phyloP scores from a whole-genome alignment of 2,329 filamentous ascomycete genomes.

The Aspergillus latus region DNA sequence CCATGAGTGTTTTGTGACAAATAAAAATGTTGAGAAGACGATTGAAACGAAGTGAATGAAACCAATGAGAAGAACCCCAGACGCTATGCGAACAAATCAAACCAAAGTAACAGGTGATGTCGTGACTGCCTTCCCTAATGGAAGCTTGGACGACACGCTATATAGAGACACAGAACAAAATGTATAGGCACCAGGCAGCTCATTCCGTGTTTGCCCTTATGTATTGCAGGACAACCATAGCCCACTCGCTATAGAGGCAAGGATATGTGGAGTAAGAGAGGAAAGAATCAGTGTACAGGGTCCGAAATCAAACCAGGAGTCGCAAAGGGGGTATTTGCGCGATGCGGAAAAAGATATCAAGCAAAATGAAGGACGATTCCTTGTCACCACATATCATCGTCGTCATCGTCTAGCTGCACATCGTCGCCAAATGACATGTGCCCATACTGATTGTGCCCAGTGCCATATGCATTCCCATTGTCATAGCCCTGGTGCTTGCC shows the following conservation, averaged over 20 bases:
- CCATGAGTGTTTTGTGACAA: slow-evolving; percentile 7
- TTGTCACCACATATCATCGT: slow-evolving; percentile 52
- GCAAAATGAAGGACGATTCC: slow-evolving; percentile 23
- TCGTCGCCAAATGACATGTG: slow-evolving; percentile 44
- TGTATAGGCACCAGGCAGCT: slow-evolving; percentile 10
- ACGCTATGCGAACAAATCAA: slow-evolving; percentile 41
- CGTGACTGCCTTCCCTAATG: slow-evolving; percentile 17
- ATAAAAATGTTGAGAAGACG: slow-evolving; percentile 17
- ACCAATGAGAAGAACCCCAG: slow-evolving; percentile 32
- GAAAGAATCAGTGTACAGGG: slow-evolving; percentile 26
- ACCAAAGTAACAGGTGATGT: slow-evolving; percentile 22
- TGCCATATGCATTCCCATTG: slow-evolving; percentile 37
- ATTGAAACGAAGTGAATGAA: slow-evolving; percentile 16
- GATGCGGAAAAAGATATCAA: slow-evolving; percentile 27
- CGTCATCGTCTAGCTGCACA: slow-evolving; percentile 44
- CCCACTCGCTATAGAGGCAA: slow-evolving; percentile 1
- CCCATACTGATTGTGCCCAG: slow-evolving; percentile 40
- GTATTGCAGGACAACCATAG: slow-evolving; percentile 7
- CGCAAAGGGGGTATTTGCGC: slow-evolving; percentile 28
- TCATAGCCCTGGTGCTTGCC: slow-evolving; percentile 41
- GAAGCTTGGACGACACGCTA: slow-evolving; percentile 18
- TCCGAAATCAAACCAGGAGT: no score
- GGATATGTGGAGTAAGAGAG: slow-evolving; percentile 3
- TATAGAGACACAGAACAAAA: slow-evolving; percentile 21
- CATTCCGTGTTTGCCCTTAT: slow-evolving; percentile 7